Evolutionary conservation across 2,329 filamentous ascomycete genomes (phyloP).

Genomic region (Fusarium chlamydosporum): DNA sequence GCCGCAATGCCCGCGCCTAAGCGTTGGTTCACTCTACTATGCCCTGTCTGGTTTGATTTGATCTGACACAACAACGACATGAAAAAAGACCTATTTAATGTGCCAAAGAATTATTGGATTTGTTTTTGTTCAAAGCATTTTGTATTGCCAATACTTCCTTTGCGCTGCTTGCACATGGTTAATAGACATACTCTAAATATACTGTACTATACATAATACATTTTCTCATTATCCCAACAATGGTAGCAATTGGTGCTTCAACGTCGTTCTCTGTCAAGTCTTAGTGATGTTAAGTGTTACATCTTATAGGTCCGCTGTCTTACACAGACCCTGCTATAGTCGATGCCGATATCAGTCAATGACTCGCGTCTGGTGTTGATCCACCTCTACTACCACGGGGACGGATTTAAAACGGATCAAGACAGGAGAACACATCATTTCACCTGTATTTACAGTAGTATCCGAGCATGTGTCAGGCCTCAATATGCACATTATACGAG

Average conservation of each 20-base stretch:
- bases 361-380: constrained; percentile 6
- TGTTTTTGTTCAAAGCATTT: constrained; percentile 14
- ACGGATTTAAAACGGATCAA: background rate
- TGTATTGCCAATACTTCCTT: constrained; percentile 22
- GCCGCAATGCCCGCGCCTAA: constrained; percentile 23
- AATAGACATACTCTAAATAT: constrained; percentile 17
- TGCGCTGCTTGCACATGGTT: constrained; percentile 24
- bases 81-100: constrained; percentile 10
- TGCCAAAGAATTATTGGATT: constrained; percentile 22
- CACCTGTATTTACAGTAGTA: background rate
- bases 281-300: constrained; percentile 14
- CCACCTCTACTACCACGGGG: background rate
- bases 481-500: background rate
- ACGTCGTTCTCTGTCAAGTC: background rate
- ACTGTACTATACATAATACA: constrained; percentile 19
- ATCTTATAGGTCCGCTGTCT: constrained; percentile 15
- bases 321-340: background rate
- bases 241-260: no score
- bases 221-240: background rate
- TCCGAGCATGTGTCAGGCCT: background rate
- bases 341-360: background rate
- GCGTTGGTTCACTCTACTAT: background rate
- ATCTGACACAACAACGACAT: constrained; percentile 2
- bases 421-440: background rate
- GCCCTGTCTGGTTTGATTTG: background rate